phyloP scores from a whole-genome alignment of 139 green algal genomes.

The Chloropicon primus region DNA sequence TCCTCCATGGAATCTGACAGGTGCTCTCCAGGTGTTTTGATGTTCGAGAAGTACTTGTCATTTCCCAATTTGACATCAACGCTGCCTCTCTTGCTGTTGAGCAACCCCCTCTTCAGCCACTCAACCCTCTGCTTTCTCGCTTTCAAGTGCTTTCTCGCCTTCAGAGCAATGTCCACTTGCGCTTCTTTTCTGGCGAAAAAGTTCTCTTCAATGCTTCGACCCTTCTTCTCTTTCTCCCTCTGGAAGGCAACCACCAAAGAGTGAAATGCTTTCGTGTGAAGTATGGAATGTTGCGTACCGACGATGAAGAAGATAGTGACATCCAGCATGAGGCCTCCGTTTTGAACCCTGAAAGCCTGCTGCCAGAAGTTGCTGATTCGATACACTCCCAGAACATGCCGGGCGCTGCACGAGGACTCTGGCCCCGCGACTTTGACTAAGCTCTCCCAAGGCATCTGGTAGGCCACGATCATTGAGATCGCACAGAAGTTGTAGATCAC shows the following conservation, averaged over 20 bases:
- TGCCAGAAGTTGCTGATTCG: not conserved
- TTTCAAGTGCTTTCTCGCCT: not conserved
- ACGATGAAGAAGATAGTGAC: not conserved
- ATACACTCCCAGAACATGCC: not conserved
- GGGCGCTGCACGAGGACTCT: not conserved
- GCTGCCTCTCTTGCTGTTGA: not conserved
- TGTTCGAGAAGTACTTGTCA: not conserved
- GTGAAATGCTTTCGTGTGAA: not conserved
- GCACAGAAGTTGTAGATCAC: not conserved
- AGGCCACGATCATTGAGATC: not conserved
- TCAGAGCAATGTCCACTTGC: not conserved
- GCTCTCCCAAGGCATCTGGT: not conserved
- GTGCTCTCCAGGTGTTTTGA: not conserved
- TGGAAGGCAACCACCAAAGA: not conserved
- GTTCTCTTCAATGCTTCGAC: not conserved
- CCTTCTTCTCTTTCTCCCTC: not conserved
- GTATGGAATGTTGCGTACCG: not conserved
- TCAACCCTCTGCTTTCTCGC: not conserved
- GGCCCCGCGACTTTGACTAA: not conserved
- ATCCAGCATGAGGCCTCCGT: not conserved
- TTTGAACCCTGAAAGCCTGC: not conserved
- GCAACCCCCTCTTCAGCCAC: not conserved
- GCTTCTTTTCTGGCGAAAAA: not conserved
- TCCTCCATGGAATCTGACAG: not conserved
- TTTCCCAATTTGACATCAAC: not conserved